Evolutionary conservation across 441 rosid species (phyloP).

Genomic region (Erodium texanum): DNA sequence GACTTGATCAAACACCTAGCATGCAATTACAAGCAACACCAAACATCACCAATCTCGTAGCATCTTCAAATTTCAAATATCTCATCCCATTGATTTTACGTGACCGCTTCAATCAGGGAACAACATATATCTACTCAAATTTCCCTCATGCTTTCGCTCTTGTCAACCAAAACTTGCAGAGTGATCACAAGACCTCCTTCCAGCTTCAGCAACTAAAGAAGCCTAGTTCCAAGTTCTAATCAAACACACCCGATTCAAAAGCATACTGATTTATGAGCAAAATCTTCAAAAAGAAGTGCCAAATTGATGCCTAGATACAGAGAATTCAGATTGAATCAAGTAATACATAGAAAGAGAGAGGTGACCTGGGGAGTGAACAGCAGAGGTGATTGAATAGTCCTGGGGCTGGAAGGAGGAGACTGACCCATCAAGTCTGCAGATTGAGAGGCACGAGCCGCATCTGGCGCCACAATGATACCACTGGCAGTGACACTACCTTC

Average conservation of each 20-base stretch:
- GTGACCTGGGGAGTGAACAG: slow-evolving; percentile 94
- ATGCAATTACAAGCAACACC: not conserved
- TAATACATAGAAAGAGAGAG: not conserved
- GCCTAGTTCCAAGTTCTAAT: not conserved
- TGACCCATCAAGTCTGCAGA: slow-evolving; percentile 62
- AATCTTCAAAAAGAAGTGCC: not conserved
- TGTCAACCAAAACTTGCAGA: not conserved
- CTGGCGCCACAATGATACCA: slow-evolving; percentile 29
- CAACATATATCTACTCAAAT: not conserved
- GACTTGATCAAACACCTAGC: slow-evolving; percentile 4
- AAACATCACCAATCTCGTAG: not conserved
- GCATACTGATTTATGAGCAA: not conserved
- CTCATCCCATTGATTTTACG: not conserved
- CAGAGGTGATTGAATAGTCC: slow-evolving; percentile 72
- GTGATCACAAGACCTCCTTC: not conserved
- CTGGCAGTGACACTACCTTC: slow-evolving; percentile 26
- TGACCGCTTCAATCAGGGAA: not conserved
- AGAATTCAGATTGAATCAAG: not conserved
- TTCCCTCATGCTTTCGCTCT: too few relatives aligned
- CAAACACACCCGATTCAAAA: not conserved
- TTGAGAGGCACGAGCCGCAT: slow-evolving; percentile 22
- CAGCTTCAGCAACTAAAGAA: not conserved
- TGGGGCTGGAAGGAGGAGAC: slow-evolving; percentile 87
- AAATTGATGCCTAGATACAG: not conserved
- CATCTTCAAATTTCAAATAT: not conserved